Percentiles rank a stretch among this genome's conserved stretches.
These are phyloP conservation scores for Podospora fimiseda DNA, from an alignment of 495 filamentous ascomycete genomes.

Conservation along the genomic window DNA sequence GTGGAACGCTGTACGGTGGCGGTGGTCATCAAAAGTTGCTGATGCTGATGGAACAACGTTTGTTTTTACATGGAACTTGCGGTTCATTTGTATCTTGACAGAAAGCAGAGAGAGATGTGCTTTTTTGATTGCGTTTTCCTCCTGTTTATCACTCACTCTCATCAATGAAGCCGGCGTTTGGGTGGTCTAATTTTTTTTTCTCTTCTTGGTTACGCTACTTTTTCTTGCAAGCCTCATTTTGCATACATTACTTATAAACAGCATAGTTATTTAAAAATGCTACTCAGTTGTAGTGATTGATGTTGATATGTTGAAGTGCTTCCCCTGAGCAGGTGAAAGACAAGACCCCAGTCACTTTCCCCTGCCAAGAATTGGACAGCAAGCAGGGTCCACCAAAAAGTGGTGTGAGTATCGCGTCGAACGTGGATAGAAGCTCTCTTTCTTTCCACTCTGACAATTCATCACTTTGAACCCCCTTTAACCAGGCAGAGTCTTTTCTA, in stretches of 20 bases:
- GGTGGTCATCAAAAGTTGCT: not conserved
- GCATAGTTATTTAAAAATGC: not conserved
- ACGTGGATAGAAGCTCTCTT: not conserved
- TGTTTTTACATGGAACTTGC: not conserved
- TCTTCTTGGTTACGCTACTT: no score
- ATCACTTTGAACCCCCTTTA: not conserved
- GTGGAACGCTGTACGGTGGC: not conserved
- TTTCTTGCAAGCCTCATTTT: slow-evolving; percentile 12
- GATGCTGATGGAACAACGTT: not conserved
- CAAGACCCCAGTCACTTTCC: no score
- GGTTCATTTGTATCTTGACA: no score
- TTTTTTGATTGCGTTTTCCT: not conserved
- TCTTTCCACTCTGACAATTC: not conserved
- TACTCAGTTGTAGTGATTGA: not conserved
- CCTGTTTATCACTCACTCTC: slow-evolving; percentile 1
- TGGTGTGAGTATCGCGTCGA: not conserved
- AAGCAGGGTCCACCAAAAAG: not conserved
- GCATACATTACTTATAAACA: slow-evolving; percentile 10
- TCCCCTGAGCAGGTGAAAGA: no score
- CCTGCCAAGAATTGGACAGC: not conserved
- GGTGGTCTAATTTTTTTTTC: slow-evolving; percentile 1
- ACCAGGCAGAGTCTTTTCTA: no score
- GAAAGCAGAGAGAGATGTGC: not conserved
- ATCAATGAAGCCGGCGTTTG: slow-evolving; percentile 15
- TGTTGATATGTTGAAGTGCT: no score